These are phyloP conservation scores for Lactifluus hygrophoroides DNA, from an alignment of 768 basidiomycete species.

Conservation along the genomic window DNA sequence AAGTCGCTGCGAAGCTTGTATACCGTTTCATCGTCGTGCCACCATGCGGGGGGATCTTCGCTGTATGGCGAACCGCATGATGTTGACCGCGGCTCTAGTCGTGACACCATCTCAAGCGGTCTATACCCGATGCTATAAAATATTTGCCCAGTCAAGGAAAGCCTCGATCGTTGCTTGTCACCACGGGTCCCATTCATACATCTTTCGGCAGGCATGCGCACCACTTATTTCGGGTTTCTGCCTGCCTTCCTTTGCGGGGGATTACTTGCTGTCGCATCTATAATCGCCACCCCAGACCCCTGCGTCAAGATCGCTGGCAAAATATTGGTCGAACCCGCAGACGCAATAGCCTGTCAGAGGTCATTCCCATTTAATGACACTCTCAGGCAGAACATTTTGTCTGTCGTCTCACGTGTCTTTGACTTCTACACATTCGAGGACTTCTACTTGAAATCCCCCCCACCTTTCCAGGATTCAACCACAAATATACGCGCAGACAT, in stretches of 20 bases:
- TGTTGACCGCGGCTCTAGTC: too few relatives aligned
- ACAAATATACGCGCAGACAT: constrained; percentile 44
- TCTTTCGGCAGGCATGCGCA: too few relatives aligned
- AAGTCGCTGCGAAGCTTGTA: too few relatives aligned
- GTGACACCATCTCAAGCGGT: too few relatives aligned
- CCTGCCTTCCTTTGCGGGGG: neutral
- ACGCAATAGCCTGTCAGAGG: constrained; percentile 39
- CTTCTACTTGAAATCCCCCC: constrained; percentile 30
- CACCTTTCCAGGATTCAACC: constrained; percentile 40
- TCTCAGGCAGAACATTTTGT: constrained; percentile 30
- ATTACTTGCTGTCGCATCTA: neutral
- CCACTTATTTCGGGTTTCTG: too few relatives aligned
- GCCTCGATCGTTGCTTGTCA: too few relatives aligned
- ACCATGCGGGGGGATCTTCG: too few relatives aligned
- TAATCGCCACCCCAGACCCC: constrained; percentile 23
- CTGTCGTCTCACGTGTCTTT: constrained; percentile 28
- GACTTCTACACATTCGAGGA: constrained; percentile 36
- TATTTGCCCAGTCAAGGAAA: too few relatives aligned
- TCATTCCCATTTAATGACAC: constrained; percentile 35
- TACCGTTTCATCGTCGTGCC: too few relatives aligned
- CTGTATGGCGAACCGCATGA: too few relatives aligned
- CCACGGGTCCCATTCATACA: too few relatives aligned
- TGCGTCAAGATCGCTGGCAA: constrained; percentile 31
- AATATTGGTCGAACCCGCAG: constrained; percentile 40
- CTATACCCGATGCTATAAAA: too few relatives aligned